phyloP scores from a whole-genome alignment of 2,329 filamentous ascomycete genomes.

The Colletotrichum noveboracense region DNA sequence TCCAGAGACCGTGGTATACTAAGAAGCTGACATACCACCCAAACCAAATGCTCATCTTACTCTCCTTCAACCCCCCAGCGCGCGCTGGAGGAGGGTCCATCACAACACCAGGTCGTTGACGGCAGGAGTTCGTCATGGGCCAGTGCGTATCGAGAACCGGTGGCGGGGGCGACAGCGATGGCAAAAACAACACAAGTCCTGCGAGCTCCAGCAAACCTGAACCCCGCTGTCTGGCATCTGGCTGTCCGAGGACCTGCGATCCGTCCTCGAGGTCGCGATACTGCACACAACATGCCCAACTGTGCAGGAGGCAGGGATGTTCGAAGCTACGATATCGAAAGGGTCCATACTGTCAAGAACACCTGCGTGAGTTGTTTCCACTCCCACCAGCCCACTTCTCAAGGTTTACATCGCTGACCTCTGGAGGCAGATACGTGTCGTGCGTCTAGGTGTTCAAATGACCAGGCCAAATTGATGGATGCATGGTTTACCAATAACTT shows the following conservation, averaged over 20 bases:
- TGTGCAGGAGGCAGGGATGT: conserved; percentile 16
- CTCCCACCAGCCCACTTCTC: neutral
- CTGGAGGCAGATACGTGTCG: conserved; percentile 14
- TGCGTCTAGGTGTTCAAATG: conserved; percentile 7
- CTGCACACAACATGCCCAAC: conserved; percentile 4
- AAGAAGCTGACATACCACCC: neutral
- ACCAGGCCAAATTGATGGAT: conserved; percentile 11
- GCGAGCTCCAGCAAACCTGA: neutral
- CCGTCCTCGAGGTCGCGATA: conserved; percentile 8
- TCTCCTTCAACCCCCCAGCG: conserved; percentile 3
- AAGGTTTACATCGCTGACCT: neutral
- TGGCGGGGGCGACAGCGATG: neutral
- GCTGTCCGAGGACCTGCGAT: conserved; percentile 4
- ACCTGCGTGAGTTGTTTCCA: conserved; percentile 14
- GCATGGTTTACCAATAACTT: conserved; percentile 14
- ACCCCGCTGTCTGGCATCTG: conserved; percentile 9
- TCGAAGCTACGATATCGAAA: conserved; percentile 3
- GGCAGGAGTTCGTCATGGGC: conserved; percentile 10
- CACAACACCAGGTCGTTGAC: neutral
- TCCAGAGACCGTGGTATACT: neutral
- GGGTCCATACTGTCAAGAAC: conserved; percentile 19
- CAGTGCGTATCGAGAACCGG: conserved; percentile 14
- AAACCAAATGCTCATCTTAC: conserved; percentile 8
- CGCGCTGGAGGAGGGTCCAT: conserved; percentile 13
- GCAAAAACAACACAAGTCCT: neutral